Conservation (phyloP, 2,329 filamentous ascomycete species). For the Alternaria sp. region DNA sequence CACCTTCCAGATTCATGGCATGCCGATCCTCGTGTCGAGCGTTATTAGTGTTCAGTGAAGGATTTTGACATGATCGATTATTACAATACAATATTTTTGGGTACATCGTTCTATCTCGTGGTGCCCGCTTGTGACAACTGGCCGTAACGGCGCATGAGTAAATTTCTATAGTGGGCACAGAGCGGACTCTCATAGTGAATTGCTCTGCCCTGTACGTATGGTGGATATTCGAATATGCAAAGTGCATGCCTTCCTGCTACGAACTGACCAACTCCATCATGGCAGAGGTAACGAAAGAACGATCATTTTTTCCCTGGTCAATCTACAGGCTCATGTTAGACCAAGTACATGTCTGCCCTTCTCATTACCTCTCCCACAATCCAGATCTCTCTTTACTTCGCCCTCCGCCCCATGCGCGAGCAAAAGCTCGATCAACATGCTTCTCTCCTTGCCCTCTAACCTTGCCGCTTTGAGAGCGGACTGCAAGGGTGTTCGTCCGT, state of each 20-base stretch:
- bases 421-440: slow-evolving; percentile 40
- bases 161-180: not conserved
- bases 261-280: not conserved
- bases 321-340: slow-evolving; percentile 12
- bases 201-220: not conserved
- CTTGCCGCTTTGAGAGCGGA: slow-evolving; percentile 27
- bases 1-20: not conserved
- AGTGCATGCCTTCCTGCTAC: not conserved
- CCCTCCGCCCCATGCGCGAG: slow-evolving; percentile 40
- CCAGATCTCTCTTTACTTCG: slow-evolving; percentile 23
- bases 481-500: slow-evolving; percentile 36
- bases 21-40: not conserved
- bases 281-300: not conserved
- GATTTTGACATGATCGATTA: not conserved
- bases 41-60: too few species aligned
- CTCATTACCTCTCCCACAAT: slow-evolving; percentile 27
- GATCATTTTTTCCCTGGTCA: not conserved
- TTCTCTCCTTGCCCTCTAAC: slow-evolving; percentile 38
- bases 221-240: not conserved
- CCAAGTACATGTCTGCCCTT: slow-evolving; percentile 35
- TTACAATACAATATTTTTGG: not conserved
- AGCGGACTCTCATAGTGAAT: not conserved
- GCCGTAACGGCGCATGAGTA: not conserved
- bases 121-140: not conserved
- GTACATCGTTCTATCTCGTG: not conserved